Evolutionary conservation across 169 alveolate species (phyloP).

Genomic region (Cyclospora cayetanensis): DNA sequence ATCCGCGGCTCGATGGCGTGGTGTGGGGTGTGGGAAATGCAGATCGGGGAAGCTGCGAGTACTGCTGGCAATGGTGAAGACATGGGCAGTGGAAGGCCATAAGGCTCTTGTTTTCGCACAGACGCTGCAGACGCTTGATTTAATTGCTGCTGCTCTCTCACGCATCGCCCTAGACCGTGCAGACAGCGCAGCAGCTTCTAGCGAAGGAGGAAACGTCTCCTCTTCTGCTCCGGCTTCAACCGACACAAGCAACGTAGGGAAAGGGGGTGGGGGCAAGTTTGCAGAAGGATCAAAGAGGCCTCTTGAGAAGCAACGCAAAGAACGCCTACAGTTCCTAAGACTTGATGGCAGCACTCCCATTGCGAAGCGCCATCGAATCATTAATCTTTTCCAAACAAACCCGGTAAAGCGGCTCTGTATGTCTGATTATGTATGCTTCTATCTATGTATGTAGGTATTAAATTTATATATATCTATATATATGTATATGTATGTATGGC

Average conservation of each 20-base stretch:
- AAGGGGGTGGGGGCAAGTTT: neutral
- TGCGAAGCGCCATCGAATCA: conserved; percentile 59
- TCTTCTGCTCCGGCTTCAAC: neutral
- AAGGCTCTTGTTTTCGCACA: conserved; percentile 74
- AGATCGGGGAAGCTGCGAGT: conserved; percentile 73
- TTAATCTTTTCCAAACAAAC: conserved; percentile 66
- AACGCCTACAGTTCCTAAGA: conserved; percentile 48
- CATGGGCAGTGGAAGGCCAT: conserved; percentile 75
- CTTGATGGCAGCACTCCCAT: conserved; percentile 76
- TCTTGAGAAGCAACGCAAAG: neutral
- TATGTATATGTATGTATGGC: neutral
- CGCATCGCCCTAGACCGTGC: too few relatives aligned
- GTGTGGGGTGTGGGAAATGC: too few relatives aligned
- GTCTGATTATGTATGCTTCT: neutral
- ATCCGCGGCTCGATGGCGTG: too few relatives aligned
- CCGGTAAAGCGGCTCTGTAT: neutral
- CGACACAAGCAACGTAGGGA: neutral
- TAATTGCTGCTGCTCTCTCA: too few relatives aligned
- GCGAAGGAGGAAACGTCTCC: too few relatives aligned
- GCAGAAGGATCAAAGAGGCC: neutral
- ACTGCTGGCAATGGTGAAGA: conserved; percentile 66
- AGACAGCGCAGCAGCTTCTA: too few relatives aligned
- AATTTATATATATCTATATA: neutral
- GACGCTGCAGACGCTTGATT: conserved; percentile 76
- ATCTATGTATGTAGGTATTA: neutral